Evolutionary conservation across 352 stramenopile species (phyloP), one percentile per base, ranked within the genome.

Genomic region (Globisporangium heterothallicum): DNA sequence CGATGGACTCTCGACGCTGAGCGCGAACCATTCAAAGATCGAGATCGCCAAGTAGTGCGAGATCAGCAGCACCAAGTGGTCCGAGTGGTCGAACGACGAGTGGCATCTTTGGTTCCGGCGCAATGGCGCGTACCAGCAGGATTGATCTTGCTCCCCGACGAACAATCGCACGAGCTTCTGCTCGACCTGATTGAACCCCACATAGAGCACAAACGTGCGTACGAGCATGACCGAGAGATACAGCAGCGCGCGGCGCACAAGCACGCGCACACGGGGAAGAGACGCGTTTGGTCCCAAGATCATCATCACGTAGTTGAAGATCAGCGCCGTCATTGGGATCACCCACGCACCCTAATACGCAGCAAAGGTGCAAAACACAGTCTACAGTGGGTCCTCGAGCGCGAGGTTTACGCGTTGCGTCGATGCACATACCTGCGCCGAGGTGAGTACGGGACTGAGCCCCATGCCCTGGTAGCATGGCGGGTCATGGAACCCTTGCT

Each of bases 21-120:
- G 53, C 25, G 74, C 74, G 41, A 87, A 88, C 78, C 75, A 92
- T 55, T 92, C 78, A 40, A 92, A 90, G 44, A 86, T 48, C 40
- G 66, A 53, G 26, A 88, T 81, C 22, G 76, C 74, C 34, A 92
- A 10, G 63, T 86, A 92, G 48, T 92, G 81, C 44, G 70, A 65
- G 13, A 88, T 66, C 35, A 88, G 69, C 46, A 92, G 61, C 51
- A 92, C 78, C 12, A 92, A 55, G 61, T 92, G 81, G 62, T 92
- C 81, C 45, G 81, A 87, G 59, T 86, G 77, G 63, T 92, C 81
- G 52, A 92, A 92, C 21, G 58, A 53, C 56, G 64, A 38, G 4
- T 69, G 59, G 41, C 81, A 92, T 27, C 59, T 59, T 30, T 78
- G 60, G 58, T 72, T 69, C 24, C 64, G 74, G 29, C 81, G 81